Evolutionary conservation across 805 yeast species (phyloP), one percentile per base, ranked within the genome.

Genomic region (Candida mattraensis): DNA sequence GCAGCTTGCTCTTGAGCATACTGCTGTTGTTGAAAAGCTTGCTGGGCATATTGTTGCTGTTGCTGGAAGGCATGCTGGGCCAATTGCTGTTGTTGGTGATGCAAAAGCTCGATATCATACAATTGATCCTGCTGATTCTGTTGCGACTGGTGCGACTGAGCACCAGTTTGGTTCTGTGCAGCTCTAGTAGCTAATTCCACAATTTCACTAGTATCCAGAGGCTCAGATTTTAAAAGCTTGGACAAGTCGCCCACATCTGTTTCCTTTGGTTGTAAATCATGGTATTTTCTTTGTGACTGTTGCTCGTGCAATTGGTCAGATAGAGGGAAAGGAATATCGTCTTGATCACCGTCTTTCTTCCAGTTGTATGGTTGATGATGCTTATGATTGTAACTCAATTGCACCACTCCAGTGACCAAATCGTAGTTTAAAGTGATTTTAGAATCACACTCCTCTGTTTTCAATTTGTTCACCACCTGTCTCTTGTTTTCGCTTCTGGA

Each of bases 381-480:
- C 41, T 60, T 66, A 45, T 69, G 74, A 34, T 56, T 62, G 45
- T 55, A 69, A 21, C 58, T 47, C 3, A 69, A 45, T 30, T 56
- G 61, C 12, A 69, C 51, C 4, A 54, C 39, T 0, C 74, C 74
- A 19, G 62, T 56, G 9, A 53, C 51, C 14, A 69, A 40, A 40
- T 64, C 68, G 44, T 68, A 69, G 33, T 54, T 63, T 25, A 69
- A 37, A 1, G 64, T 56, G 17, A 69, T 50, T 35, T 64, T 64
- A 0, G 73, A 68, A 6, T 61, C 59, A 37, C 74, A 69, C 7
- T 57, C 56, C 35, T 66, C 68, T 2, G 63, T 61, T 45, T 69
- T 69, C 34, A 69, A 47, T 44, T 60, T 65, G 46, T 68, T 69
- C 7, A 57, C 43, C 13, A 66, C 59, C 20, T 50, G 58, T 33